Base-by-base conservation (phyloP, 208 protist species). In the Trypanosoma mega region DNA sequence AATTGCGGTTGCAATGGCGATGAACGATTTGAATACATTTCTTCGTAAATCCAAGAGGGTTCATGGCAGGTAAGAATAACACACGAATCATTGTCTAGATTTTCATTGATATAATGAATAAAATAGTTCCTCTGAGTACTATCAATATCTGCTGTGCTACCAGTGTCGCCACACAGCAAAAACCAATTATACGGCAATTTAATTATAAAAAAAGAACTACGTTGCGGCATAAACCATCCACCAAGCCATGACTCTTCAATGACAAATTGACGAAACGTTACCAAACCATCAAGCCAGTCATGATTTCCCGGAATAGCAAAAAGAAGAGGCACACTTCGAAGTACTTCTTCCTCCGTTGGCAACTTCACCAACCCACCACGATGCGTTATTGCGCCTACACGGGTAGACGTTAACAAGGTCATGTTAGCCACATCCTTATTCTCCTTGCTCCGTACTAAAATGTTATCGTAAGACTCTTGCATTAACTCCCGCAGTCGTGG, bases 291-390 rank as follows among this genome's bases (percentile, higher is more conserved):
- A 56, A 92, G 78, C 90, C 90, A 96, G 70, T 93, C 90, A 72
- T 96, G 86, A 58, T 93, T 96, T 41, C 86, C 86, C 4, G 90
- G 90, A 43, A 93, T 88, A 18, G 89, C 75, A 53, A 93, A 94
- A 14, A 90, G 70, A 53, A 92, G 44, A 50, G 89, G 85, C 51
- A 79, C 56, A 31, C 64, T 87, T 18, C 68, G 78, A 51, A 90
- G 63, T 16, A 74, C 76, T 54, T 83, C 75, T 50, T 82, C 74
- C 16, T 62, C 74, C 4, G 63, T 23, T 83, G 8, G 58, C 66
- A 50, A 55, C 56, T 34, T 18, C 29, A 16, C 21, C 29, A 23
- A 21, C 8, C 29, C 21, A 14, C 21, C 24, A n/a, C 21, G 14
- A 64, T 37, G 60, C 59, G 27, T 74, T 54, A 33, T 61, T 68